These are phyloP conservation scores for Trichothecium roseum DNA, from an alignment of 2,329 filamentous ascomycete species.

Conservation along the genomic window DNA sequence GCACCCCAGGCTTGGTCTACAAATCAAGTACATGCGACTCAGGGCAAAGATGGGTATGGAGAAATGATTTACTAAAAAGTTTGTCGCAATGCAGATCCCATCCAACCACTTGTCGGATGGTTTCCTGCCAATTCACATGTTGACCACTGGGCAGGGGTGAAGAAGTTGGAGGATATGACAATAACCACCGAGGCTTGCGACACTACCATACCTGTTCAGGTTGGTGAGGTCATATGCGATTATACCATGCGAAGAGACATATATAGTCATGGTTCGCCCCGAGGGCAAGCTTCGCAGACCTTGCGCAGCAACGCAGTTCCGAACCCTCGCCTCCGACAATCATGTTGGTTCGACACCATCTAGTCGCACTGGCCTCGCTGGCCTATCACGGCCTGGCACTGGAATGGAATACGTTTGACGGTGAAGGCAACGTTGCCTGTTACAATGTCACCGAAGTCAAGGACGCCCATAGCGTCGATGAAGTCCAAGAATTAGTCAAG, in stretches of 20 bases:
- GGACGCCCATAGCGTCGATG: slow-evolving; percentile 31
- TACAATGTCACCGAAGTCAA: slow-evolving; percentile 32
- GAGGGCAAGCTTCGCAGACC: neutral
- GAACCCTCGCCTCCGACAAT: neutral
- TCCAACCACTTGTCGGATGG: too few species aligned
- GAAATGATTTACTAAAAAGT: too few species aligned
- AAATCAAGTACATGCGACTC: too few species aligned
- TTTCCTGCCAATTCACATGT: too few species aligned
- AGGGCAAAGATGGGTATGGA: too few species aligned
- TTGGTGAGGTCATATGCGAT: neutral
- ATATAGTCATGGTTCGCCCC: too few species aligned
- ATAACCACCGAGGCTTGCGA: too few species aligned
- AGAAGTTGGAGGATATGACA: too few species aligned
- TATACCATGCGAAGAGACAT: neutral
- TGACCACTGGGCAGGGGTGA: too few species aligned
- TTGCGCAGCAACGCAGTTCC: neutral
- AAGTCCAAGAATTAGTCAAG: slow-evolving; percentile 30
- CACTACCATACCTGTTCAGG: too few species aligned
- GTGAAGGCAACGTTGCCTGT: slow-evolving; percentile 35
- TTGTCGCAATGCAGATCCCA: too few species aligned
- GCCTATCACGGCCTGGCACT: slow-evolving; percentile 2
- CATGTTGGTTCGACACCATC: slow-evolving; percentile 2
- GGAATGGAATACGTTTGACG: slow-evolving; percentile 39
- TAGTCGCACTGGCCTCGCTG: slow-evolving; percentile 1
- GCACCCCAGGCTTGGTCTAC: too few species aligned